These are phyloP conservation scores for Chaetomiaceae sp. DNA, from an alignment of 2,329 filamentous ascomycete genomes.

Conservation along the genomic window DNA sequence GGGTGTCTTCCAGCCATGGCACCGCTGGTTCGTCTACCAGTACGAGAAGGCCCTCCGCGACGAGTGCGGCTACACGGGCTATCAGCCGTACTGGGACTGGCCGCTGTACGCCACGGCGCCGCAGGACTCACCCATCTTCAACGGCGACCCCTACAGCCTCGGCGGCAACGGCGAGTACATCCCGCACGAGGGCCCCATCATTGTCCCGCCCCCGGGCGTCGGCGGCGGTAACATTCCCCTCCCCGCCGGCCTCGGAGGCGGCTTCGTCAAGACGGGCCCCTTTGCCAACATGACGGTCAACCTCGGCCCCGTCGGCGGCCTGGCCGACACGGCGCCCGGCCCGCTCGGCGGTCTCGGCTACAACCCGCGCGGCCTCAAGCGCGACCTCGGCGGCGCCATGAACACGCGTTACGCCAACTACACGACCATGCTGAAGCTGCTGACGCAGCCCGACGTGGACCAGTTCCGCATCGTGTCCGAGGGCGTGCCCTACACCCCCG, in stretches of 20 bases:
- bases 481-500: constrained; percentile 25
- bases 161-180: constrained; percentile 42
- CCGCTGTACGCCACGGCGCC: constrained; percentile 41
- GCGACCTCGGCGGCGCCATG: constrained; percentile 24
- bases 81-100: constrained; percentile 49
- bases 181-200: constrained; percentile 31
- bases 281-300: constrained; percentile 37
- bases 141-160: constrained; percentile 44
- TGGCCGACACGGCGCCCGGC: constrained; percentile 23
- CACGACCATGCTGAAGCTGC: constrained; percentile 24
- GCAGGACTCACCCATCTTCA: constrained; percentile 45
- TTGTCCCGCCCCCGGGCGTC: constrained; percentile 28
- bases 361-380: constrained; percentile 20
- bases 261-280: constrained; percentile 42
- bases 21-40: constrained; percentile 30
- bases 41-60: constrained; percentile 32
- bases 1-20: constrained; percentile 32
- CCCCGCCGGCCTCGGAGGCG: constrained; percentile 50
- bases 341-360: constrained; percentile 15
- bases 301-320: constrained; percentile 34
- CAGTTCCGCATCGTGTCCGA: constrained; percentile 17
- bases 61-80: constrained; percentile 37
- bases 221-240: constrained; percentile 29
- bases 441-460: constrained; percentile 14
- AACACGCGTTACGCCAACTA: constrained; percentile 29